A percentile compares a stretch with the other conserved stretches of the same genome.
These are phyloP conservation scores for Hymenoscyphus fraxineus DNA, from an alignment of 2,329 filamentous ascomycete species.

Conservation along the genomic window DNA sequence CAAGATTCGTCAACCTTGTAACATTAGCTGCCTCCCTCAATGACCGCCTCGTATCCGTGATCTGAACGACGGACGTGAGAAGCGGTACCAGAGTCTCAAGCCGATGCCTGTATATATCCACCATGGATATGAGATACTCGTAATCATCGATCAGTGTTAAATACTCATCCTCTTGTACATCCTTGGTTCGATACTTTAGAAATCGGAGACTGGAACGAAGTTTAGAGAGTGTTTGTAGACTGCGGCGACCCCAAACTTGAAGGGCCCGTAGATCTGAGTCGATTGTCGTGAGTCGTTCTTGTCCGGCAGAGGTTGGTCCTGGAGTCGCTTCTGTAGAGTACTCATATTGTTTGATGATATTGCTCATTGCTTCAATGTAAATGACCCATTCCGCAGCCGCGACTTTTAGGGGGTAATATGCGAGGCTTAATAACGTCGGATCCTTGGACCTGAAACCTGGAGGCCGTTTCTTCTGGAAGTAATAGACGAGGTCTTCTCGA, in stretches of 20 bases:
- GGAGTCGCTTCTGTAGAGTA: constrained; percentile 7
- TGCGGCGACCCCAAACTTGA: constrained; percentile 15
- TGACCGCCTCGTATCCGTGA: constrained; percentile 13
- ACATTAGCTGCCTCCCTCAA: constrained; percentile 17
- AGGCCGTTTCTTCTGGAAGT: constrained; percentile 10
- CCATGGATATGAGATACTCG: constrained; percentile 8
- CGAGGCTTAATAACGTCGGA: constrained; percentile 9
- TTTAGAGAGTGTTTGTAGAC: constrained; percentile 7
- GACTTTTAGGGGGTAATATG: constrained; percentile 16
- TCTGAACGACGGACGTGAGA: constrained; percentile 17
- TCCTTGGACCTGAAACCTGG: constrained; percentile 5
- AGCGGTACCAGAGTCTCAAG: constrained; percentile 16
- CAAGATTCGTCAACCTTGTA: constrained; percentile 15
- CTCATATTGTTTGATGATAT: constrained; percentile 9
- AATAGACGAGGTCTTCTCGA: constrained; percentile 7
- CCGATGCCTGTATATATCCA: constrained; percentile 12
- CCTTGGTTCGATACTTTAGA: constrained; percentile 5
- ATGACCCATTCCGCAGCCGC: constrained; percentile 15
- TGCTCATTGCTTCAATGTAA: constrained; percentile 11
- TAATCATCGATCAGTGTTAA: constrained; percentile 12
- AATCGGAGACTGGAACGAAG: constrained; percentile 10
- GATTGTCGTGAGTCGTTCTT: constrained; percentile 2
- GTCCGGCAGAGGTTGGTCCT: neutral
- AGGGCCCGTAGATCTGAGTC: constrained; percentile 11
- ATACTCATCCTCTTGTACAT: neutral